These are phyloP conservation scores for Ophiostoma novo-ulmi DNA, from an alignment of 2,329 filamentous ascomycete species.

Conservation along the genomic window DNA sequence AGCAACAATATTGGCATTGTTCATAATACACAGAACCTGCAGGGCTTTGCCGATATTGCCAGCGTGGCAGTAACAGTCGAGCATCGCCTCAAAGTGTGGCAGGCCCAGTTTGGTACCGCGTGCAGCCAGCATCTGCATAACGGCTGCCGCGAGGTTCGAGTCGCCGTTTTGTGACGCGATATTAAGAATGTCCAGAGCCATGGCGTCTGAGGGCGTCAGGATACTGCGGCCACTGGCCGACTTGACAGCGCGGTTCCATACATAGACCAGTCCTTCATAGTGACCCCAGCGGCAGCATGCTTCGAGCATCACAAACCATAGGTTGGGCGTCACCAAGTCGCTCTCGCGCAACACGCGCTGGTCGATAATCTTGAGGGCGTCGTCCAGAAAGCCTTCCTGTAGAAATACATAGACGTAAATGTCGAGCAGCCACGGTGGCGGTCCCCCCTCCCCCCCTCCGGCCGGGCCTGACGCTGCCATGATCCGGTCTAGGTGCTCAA, in stretches of 20 bases:
- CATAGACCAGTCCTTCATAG: slow-evolving; percentile 58
- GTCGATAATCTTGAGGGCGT: slow-evolving; percentile 64
- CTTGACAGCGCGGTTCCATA: slow-evolving; percentile 58
- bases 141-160: slow-evolving; percentile 61
- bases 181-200: slow-evolving; percentile 55
- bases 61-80: slow-evolving; percentile 60
- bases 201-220: slow-evolving; percentile 44
- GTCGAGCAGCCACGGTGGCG: slow-evolving; percentile 72
- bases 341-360: slow-evolving; percentile 42
- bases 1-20: slow-evolving; percentile 54
- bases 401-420: slow-evolving; percentile 70
- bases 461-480: slow-evolving; percentile 44
- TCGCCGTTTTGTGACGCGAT: slow-evolving; percentile 67
- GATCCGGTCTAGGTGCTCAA: slow-evolving; percentile 65
- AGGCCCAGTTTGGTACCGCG: slow-evolving; percentile 53
- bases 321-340: slow-evolving; percentile 41
- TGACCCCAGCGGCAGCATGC: slow-evolving; percentile 61
- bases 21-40: slow-evolving; percentile 68
- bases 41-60: slow-evolving; percentile 63
- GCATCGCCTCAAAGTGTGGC: slow-evolving; percentile 74
- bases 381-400: slow-evolving; percentile 68
- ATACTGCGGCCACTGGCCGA: slow-evolving; percentile 39
- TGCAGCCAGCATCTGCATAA: slow-evolving; percentile 60
- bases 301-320: slow-evolving; percentile 73
- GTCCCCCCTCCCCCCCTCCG: slow-evolving; percentile 21